Base-by-base conservation (phyloP, 2,329 filamentous ascomycete species). In the Parastagonospora nodorum region DNA sequence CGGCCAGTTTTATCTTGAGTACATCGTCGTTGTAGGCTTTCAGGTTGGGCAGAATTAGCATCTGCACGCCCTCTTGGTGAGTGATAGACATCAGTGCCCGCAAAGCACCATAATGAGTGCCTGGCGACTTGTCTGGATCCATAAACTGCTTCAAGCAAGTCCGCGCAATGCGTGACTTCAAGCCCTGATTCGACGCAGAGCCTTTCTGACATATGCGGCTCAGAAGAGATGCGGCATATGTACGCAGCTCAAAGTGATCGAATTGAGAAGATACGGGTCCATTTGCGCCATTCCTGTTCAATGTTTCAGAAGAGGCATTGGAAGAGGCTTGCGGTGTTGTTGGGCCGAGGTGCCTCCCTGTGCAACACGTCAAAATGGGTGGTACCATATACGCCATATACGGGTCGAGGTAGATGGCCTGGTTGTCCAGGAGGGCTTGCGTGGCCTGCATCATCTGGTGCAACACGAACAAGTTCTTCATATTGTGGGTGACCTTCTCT, bases 141-240 rank as follows among this genome's bases (percentile, higher is more conserved):
- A 99, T 83, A 73, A 97, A 93, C 65, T 89, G 87, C 76, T 96
- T 96, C 30, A 97, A 83, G 67, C 92, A 97, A 0, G 92, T 94
- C n/a, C 94, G 84, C 4, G 92, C 92, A 28, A 99, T 87, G 57
- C 95, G 90, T 2, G 92, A 88, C 50, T 92, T 90, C 24, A 97
- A 84, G 11, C 91, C 88, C 37, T 89, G 86, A 50, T 92, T 96
- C 4, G 87, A 88, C 24, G 86, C 82, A 5, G 88, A 86, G 76
- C 95, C 97, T 66, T 92, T 93, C 56, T 82, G 83, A 4, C 89
- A 87, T 33, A 99, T 89, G 31, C 85, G 84, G 29, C 86, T 88
- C 12, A 97, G 83, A 5, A 99, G 81, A 1, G 89, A 89, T 0
- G 91, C 91, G 0, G 94, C 88, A 9, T 94, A 82, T 70, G 96